Base-by-base conservation (phyloP, 108 stramenopile species). In the Skeletonema menzelii region DNA sequence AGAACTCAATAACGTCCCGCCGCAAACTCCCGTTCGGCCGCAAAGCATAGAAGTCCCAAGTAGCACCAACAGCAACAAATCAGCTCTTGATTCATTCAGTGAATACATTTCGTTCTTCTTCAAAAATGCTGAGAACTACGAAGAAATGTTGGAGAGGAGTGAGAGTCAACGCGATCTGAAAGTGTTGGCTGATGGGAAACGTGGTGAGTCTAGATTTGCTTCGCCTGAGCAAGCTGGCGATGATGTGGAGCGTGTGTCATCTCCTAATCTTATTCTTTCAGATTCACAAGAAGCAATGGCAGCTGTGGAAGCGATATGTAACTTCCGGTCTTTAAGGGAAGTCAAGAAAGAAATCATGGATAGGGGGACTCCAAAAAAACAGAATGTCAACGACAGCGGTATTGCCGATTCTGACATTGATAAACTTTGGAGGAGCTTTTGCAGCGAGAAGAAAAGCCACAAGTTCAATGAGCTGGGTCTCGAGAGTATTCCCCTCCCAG, bases 251-350 rank as follows among this genome's bases (percentile, higher is more conserved):
- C n/a, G n/a, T n/a, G 26, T 15, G 20, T 69, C 75, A 19, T 46
- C 35, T 12, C 35, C 75, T 3, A 69, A n/a, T 1, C 40, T 34
- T 0, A n/a, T 26, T 17, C 53, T 68, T 11, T 76, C 75, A 38
- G 65, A 65, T 22, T 63, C 67, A 17, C 65, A 59, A 19, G 66
- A 79, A 35, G 77, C 77, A 5, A 22, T 72, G 24, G 77, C 77
- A 19, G 70, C 66, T 1, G 77, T 79, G 26, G 77, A 79, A 47
- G 70, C 77, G 12, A 79, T 79, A 6, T 67, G 70, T 38, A 62
- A 30, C 24, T 79, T 79, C 62, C 70, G 77, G 8, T 35, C 65
- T 2, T 44, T 72, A 10, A 67, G 19, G 7, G 70, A 79, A 34
- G 70, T 79, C 2, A 71, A 72, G 34, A 56, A 42, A 35, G 63